Base-by-base conservation (phyloP, 148 eudicot genomes). In the Cornus florida region DNA sequence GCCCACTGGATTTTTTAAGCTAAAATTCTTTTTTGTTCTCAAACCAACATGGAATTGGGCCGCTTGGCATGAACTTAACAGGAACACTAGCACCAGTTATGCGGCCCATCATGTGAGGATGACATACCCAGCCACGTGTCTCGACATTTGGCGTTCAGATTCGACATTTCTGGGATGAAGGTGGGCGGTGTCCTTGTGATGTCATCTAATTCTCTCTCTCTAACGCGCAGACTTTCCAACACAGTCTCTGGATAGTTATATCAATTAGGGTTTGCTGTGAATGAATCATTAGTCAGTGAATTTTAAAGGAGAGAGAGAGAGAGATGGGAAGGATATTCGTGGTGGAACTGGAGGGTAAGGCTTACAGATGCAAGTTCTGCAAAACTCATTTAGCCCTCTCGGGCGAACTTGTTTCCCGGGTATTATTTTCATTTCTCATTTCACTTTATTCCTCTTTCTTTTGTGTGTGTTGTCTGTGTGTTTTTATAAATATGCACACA, bases 321-420 rank as follows among this genome's bases (percentile, higher is more conserved):
- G 67, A 82, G 83, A 94, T 91, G 97, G 98, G 97, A 7, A 83
- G 94, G 84, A 70, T 94, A 33, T 94, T 88, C 77, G 85, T 88
- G 81, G 86, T 94, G 59, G 94, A 94, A 70, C 71, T 94, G 7
- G 93, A 92, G 81, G 98, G 98, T 7, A 88, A 87, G 78, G 78
- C 89, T 75, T 92, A 92, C 87, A 87, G 78, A 77, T 94, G 97
- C 95, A 92, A 92, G 80, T 88, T 86, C 84, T 94, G 98, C 79
- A 87, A 86, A 84, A 91, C 91, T 74, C 87, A 85, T 2, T 84
- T 94, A 68, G 94, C 97, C 75, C 92, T 86, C 50, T 82, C 80
- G 8, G 91, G 90, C 9, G 89, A 92, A 72, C 83, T 92, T 75
- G 88, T 89, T 60, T 91, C 92, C 57, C 79, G 84, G 89, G 95